A percentile compares a stretch with the other conserved stretches of the same genome.
Evolutionary conservation across 1,139 yeast genomes (phyloP).

Genomic region (Pichia sp.): DNA sequence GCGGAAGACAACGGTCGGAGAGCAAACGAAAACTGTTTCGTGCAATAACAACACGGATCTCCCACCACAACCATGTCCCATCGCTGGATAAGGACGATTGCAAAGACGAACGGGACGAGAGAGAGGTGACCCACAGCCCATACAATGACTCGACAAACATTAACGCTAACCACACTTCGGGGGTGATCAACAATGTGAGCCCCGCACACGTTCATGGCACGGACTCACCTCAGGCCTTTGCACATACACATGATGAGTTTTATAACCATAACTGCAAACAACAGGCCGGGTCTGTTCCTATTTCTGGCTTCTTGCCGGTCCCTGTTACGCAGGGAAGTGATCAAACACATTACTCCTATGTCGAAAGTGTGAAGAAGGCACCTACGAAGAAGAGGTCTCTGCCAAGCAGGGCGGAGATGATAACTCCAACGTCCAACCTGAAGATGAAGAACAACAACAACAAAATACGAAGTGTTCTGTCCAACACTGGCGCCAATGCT

Average conservation of each 20-base stretch:
- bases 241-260: neutral
- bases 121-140: neutral
- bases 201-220: neutral
- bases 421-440: constrained; percentile 4
- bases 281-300: neutral
- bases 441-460: constrained; percentile 2
- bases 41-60: constrained; percentile 30
- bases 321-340: constrained; percentile 13
- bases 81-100: constrained; percentile 17
- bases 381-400: constrained; percentile 5
- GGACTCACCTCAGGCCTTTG: neutral
- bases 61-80: constrained; percentile 21
- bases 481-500: neutral
- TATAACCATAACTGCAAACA: constrained; percentile 1
- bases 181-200: neutral
- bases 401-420: neutral
- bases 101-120: constrained; percentile 16
- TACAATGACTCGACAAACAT: constrained; percentile 7
- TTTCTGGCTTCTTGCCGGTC: neutral
- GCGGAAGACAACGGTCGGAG: constrained; percentile 27
- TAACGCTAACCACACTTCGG: neutral
- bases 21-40: constrained; percentile 36
- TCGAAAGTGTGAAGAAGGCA: constrained; percentile 14
- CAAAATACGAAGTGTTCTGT: constrained; percentile 4
- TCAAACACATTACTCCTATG: constrained; percentile 8